Evolutionary conservation across 2,329 filamentous ascomycete species (phyloP).

Genomic region (Aspergillus tamarii): DNA sequence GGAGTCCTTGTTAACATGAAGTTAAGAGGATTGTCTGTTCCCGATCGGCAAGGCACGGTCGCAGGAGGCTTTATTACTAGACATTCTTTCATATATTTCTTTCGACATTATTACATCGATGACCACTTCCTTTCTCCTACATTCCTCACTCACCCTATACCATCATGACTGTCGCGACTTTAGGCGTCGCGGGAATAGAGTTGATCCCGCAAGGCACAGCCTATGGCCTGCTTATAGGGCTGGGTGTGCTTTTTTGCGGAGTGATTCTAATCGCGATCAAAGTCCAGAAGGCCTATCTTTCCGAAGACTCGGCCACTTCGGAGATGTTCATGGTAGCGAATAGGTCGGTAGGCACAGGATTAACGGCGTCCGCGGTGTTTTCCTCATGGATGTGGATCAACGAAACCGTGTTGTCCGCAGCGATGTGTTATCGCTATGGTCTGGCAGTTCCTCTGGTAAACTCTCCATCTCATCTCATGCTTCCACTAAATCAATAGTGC

Average conservation of each 20-base stretch:
- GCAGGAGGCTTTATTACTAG: not conserved
- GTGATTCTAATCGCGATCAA: slow-evolving; percentile 53
- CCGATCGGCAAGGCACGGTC: not conserved
- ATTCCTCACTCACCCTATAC: not conserved
- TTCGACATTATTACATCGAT: not conserved
- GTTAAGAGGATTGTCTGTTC: not conserved
- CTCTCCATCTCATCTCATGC: not conserved
- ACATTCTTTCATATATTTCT: not conserved
- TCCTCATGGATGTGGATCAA: slow-evolving; percentile 47
- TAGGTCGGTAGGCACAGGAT: slow-evolving; percentile 40
- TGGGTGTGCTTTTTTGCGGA: slow-evolving; percentile 51
- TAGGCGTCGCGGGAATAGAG: slow-evolving; percentile 11
- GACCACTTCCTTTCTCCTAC: not conserved
- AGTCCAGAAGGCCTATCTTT: slow-evolving; percentile 43
- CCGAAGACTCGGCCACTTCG: slow-evolving; percentile 43
- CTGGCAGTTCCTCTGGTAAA: slow-evolving; percentile 39
- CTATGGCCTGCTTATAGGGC: slow-evolving; percentile 55
- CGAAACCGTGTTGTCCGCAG: slow-evolving; percentile 39
- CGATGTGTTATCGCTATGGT: slow-evolving; percentile 39
- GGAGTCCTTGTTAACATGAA: slow-evolving; percentile 8
- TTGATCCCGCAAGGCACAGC: slow-evolving; percentile 34
- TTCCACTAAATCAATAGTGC: not conserved
- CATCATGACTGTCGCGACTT: slow-evolving; percentile 8
- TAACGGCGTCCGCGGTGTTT: slow-evolving; percentile 43
- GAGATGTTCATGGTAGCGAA: slow-evolving; percentile 48